Evolutionary conservation across 176 grass and related monocot species (phyloP), one percentile per base, ranked within the genome.

Genomic region (Cenchrus purpureus): DNA sequence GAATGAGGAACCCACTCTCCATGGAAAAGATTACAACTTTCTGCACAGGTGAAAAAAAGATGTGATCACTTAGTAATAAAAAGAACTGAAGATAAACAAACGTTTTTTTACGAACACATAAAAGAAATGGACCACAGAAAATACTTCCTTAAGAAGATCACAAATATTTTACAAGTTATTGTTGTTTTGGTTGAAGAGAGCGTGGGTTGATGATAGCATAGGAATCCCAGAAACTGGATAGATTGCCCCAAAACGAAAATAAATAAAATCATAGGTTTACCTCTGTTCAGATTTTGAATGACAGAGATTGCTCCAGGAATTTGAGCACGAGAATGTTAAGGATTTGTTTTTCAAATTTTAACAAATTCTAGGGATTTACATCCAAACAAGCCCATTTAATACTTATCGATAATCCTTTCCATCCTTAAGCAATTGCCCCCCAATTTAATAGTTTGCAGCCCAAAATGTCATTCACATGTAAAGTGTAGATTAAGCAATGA

Each of bases 1-100:
- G 84, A 81, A 84, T 91, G 63, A 62, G 29, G 86, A 40, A 94
- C 79, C 97, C 97, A 99, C 62, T 94, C 79, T n/a, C 97, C 97
- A 82, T 53, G 84, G 79, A 92, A 96, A 40, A 96, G 79, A 76
- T 96, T 79, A 73, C 93, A 99, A 13, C n/a, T 92, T 76, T 81
- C 95, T 98, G 87, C 40, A 80, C 2, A 42, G 65, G 19, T 67
- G 51, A 82, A 63, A 31, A 58, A 69, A 82, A 78, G 56, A 31
- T 42, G 12, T 73, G 5, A 8, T 52, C 14, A 85, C 52, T 54
- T 74, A 83, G 2, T 43, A 77, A 81, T 14, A 34, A 28, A 28
- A 43, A 60, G n/a, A 82, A 46, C 25, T 54, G 37, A 57, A 51
- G 53, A 75, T 4, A 71, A 19, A 55, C 37, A 40, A 16, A 56